Base-by-base conservation (phyloP, 169 alveolate species). In the Plasmodium sp. region DNA sequence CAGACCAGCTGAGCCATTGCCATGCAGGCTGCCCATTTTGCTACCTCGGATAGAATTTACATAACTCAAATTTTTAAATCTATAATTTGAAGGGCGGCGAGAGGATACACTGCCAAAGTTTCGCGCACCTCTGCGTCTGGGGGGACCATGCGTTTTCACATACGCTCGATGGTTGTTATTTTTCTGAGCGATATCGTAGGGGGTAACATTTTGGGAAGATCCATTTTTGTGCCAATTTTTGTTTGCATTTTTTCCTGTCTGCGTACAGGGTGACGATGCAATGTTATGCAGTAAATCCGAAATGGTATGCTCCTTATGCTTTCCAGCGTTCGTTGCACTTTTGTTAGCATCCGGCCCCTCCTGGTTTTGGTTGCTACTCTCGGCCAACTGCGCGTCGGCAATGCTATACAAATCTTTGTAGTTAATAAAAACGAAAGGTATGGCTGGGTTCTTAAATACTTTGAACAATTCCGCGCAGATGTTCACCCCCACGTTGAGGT, bases 351-450 rank as follows among this genome's bases (percentile, higher is more conserved):
- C 67, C 16, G 18, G 18, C 27, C 34, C 67, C 5, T 34, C 22
- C 6, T 82, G 39, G 33, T 48, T 73, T 33, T 27, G 27, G 34
- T 56, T n/a, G 3, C 33, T 41, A 45, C 56, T 41, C 74, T 92
- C 82, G n/a, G 16, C 7, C 33, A 92, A 33, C 84, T 92, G 95
- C 27, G 85, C 16, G 31, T 92, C 92, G 16, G 92, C 92, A 72
- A 92, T 83, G 43, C 73, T 82, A 14, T 92, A 81, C 54, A 92
- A 77, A 92, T 92, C 92, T 51, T 81, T 75, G 48, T 92, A 92
- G 77, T 81, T 82, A 82, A 92, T 92, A 92, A 82, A 92, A 83
- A 92, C 84, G 39, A 39, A 92, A 31, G 95, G 92, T 12, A 92
- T 43, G 33, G 80, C 18, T 83, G 71, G n/a, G 56, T 92, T 92